Base-by-base conservation (phyloP, 805 yeast genomes). In the Yarrowia yakushimensis region DNA sequence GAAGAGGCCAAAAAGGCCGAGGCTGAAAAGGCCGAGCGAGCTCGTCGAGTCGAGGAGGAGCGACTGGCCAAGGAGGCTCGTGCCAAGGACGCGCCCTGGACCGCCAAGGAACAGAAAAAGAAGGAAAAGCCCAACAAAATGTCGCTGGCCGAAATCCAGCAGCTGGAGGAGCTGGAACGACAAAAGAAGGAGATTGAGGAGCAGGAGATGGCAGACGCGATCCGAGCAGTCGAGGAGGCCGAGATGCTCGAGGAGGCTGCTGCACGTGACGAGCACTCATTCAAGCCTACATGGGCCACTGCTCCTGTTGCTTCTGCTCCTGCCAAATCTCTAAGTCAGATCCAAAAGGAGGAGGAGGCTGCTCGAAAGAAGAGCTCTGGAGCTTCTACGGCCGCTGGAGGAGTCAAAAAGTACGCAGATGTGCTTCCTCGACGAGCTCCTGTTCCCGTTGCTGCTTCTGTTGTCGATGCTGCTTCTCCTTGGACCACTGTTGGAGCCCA, bases 331-430 rank as follows among this genome's bases (percentile, higher is more conserved):
- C 65, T 76, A 25, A 71, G 73, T 12, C 74, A 76, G 59, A 75
- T 76, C 60, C 77, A 75, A 66, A 68, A 65, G 60, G 79, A 77
- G 65, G 78, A 75, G 61, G 73, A 68, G 46, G 72, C 68, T 4
- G 66, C 69, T 12, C 63, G 63, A 52, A 65, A 64, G 54, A 34
- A 36, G 41, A 34, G 18, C 22, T 4, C 34, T 7, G 17, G 8
- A n/a, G 15, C 41, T 36, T 13, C 41, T 2, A 23, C 59, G 3
- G 60, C 64, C 9, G 42, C 55, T 20, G 28, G 30, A 27, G 39
- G 45, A 5, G 39, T 33, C 36, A 36, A 46, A 22, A 23, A 34
- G 43, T 34, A 55, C 48, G 61, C 61, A 6, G 61, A 55, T 8
- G 39, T 55, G 18, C 48, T 55, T 13, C 61, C 61, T 8, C 59